These are phyloP conservation scores for Colletotrichum sp. DNA, from an alignment of 2,329 filamentous ascomycete species.

Conservation along the genomic window DNA sequence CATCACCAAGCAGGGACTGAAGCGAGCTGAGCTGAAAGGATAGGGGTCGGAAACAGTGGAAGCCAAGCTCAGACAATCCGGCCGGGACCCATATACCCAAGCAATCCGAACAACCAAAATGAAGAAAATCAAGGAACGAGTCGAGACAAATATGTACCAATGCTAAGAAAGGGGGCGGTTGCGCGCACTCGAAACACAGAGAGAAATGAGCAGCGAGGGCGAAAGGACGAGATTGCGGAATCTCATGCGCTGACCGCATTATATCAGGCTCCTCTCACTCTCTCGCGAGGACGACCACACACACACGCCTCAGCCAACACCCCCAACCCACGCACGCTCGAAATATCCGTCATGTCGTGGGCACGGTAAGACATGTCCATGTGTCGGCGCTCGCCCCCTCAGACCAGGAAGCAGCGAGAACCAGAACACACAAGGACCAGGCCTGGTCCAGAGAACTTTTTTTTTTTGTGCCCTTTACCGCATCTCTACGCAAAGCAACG, in stretches of 20 bases:
- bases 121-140: background rate
- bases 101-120: background rate
- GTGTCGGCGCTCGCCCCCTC: background rate
- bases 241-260: background rate
- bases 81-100: background rate
- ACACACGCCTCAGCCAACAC: background rate
- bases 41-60: background rate
- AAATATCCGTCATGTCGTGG: background rate
- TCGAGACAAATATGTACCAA: background rate
- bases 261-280: background rate
- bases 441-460: background rate
- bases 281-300: background rate
- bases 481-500: slow-evolving; percentile 7
- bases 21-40: background rate
- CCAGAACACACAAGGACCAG: background rate
- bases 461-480: background rate
- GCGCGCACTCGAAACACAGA: background rate
- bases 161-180: background rate
- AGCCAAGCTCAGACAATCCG: background rate
- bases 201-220: background rate
- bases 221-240: background rate
- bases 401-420: background rate
- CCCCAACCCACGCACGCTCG: background rate
- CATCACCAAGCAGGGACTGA: slow-evolving; percentile 9
- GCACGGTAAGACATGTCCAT: slow-evolving; percentile 6